A percentile compares a stretch with the other conserved stretches of the same genome.
Conservation (phyloP, 2,329 filamentous ascomycete species). For the Dactylellina haptotyla region DNA sequence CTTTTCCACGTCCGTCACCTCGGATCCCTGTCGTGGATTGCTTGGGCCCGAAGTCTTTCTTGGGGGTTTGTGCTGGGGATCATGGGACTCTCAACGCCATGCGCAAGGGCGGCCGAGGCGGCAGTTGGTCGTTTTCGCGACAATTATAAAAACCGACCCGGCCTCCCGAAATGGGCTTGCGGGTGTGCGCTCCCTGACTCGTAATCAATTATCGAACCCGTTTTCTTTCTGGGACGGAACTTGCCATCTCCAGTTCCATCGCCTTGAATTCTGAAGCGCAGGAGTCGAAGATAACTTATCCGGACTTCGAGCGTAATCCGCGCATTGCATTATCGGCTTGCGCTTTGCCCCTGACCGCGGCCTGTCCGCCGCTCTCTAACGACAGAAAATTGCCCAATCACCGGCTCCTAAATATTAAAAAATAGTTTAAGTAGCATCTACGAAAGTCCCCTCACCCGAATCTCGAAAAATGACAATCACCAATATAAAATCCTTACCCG, state of each 20-base stretch:
- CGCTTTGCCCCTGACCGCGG: too few species aligned
- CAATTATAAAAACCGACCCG: not conserved
- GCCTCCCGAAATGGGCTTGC: not conserved
- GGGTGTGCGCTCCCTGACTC: not conserved
- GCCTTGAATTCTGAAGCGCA: too few species aligned
- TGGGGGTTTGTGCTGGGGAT: not conserved
- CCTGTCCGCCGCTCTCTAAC: too few species aligned
- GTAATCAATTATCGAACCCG: not conserved
- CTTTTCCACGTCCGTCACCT: too few species aligned
- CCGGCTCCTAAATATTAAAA: not conserved
- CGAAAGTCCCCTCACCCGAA: too few species aligned
- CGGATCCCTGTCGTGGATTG: too few species aligned
- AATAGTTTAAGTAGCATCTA: too few species aligned
- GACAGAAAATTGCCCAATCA: too few species aligned
- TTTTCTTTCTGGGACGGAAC: not conserved
- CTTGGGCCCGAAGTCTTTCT: not conserved
- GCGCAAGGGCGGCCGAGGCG: not conserved
- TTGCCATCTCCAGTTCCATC: too few species aligned
- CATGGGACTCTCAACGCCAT: constrained; percentile 8
- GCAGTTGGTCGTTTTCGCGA: not conserved
- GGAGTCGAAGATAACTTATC: too few species aligned
- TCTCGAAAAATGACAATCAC: constrained; percentile 34
- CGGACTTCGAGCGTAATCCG: too few species aligned
- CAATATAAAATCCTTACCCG: constrained; percentile 29
- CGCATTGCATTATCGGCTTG: too few species aligned